Evolutionary conservation across 2,329 filamentous ascomycete genomes (phyloP).

Genomic region (Trichothecium sympodiale): DNA sequence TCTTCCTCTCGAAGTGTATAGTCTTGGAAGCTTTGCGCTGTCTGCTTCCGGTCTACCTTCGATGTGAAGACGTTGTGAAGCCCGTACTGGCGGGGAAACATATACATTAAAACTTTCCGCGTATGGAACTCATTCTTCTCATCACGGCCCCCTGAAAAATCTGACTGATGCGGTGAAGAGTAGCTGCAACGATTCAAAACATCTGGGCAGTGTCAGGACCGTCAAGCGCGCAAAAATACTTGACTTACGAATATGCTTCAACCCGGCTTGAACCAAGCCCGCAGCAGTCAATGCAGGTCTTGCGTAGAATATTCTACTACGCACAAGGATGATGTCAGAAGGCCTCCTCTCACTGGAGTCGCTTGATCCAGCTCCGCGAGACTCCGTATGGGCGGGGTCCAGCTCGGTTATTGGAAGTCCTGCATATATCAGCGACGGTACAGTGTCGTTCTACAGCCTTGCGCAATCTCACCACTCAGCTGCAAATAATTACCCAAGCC

Average conservation of each 20-base stretch:
- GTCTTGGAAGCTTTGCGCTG: conserved; percentile 66
- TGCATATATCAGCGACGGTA: conserved; percentile 15
- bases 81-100: conserved; percentile 84
- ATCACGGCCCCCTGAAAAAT: neutral
- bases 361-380: neutral
- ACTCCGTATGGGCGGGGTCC: conserved; percentile 9
- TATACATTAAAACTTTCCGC: conserved; percentile 72
- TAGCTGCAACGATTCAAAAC: conserved; percentile 58
- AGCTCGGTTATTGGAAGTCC: conserved; percentile 40
- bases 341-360: conserved; percentile 15
- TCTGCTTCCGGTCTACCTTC: conserved; percentile 50
- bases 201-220: conserved; percentile 39
- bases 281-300: conserved; percentile 58
- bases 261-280: conserved; percentile 59
- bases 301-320: conserved; percentile 79
- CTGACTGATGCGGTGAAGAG: too few relatives aligned
- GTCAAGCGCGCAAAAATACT: too few relatives aligned
- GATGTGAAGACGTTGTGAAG: conserved; percentile 89
- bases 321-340: conserved; percentile 61
- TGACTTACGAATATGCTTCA: conserved; percentile 67
- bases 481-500: conserved; percentile 62
- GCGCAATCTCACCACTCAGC: conserved; percentile 51
- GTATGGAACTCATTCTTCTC: conserved; percentile 34
- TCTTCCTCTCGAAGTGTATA: conserved; percentile 81
- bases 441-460: neutral